phyloP scores from a whole-genome alignment of 306 rosid species.

The Prunus padus region DNA sequence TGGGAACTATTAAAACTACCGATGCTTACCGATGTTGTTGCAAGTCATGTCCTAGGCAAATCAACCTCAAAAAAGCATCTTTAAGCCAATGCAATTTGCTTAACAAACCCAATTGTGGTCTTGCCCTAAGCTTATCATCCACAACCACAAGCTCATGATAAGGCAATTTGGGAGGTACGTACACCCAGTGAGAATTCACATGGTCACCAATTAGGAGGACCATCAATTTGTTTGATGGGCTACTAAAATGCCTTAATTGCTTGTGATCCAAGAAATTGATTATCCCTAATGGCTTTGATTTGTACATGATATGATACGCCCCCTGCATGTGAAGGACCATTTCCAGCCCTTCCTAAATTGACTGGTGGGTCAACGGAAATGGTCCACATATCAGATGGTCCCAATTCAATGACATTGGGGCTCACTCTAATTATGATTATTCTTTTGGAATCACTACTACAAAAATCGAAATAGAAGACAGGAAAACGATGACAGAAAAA shows the following conservation, averaged over 20 bases:
- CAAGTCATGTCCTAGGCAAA: too few species aligned
- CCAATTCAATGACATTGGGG: constrained; percentile 23
- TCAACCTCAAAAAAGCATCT: neutral
- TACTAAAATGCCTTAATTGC: constrained; percentile 30
- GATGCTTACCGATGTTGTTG: too few species aligned
- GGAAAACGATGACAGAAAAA: too few species aligned
- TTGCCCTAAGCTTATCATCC: constrained; percentile 18
- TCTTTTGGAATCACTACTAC: constrained; percentile 42
- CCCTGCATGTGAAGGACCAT: constrained; percentile 36
- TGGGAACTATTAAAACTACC: too few species aligned
- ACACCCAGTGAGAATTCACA: constrained; percentile 37
- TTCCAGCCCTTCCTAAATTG: constrained; percentile 22
- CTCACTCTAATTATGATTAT: constrained; percentile 27
- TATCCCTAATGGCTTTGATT: constrained; percentile 41
- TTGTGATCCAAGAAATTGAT: constrained; percentile 61
- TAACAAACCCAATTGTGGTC: constrained; percentile 8
- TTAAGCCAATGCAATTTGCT: neutral
- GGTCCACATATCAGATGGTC: constrained; percentile 26
- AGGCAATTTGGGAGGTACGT: constrained; percentile 29
- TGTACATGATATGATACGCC: constrained; percentile 16
- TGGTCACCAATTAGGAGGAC: constrained; percentile 54
- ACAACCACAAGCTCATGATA: constrained; percentile 26
- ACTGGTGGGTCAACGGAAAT: constrained; percentile 28
- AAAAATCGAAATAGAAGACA: too few species aligned
- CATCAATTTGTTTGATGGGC: constrained; percentile 22